Evolutionary conservation across 371 early-diverging fungal genomes (phyloP).

Genomic region (Rhizomucor miehei): DNA sequence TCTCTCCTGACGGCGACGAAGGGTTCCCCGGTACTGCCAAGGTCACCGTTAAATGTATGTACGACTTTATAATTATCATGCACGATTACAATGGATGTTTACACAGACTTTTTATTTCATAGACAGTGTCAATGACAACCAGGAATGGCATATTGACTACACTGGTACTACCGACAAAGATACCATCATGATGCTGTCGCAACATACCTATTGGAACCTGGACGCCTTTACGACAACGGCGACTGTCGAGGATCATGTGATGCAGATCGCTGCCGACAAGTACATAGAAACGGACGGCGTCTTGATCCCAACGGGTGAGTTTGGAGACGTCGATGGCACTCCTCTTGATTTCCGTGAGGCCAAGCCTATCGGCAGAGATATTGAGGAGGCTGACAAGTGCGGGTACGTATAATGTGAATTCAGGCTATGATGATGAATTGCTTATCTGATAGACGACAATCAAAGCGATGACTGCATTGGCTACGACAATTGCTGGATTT

Average conservation of each 20-base stretch:
- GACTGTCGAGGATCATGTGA: slow-evolving; percentile 20
- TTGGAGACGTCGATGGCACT: slow-evolving; percentile 13
- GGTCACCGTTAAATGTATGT: slow-evolving; percentile 15
- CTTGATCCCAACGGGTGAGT: slow-evolving; percentile 17
- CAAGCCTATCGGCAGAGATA: slow-evolving; percentile 20
- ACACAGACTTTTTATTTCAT: background rate
- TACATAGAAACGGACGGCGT: slow-evolving; percentile 13
- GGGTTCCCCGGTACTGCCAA: slow-evolving; percentile 22
- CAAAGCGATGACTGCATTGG: slow-evolving; percentile 17
- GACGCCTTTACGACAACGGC: slow-evolving; percentile 18
- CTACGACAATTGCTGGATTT: slow-evolving; percentile 33
- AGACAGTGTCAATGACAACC: slow-evolving; percentile 18
- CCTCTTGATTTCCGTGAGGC: slow-evolving; percentile 17
- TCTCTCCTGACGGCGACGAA: slow-evolving; percentile 18
- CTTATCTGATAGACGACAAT: background rate
- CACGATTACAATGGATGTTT: background rate
- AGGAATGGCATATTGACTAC: slow-evolving; percentile 20
- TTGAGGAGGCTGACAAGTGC: slow-evolving; percentile 14
- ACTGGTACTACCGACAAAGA: slow-evolving; percentile 14
- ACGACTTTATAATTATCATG: too few relatives aligned
- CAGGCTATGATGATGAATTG: background rate
- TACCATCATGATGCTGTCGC: slow-evolving; percentile 20
- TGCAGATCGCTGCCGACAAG: slow-evolving; percentile 21
- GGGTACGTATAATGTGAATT: slow-evolving; percentile 5
- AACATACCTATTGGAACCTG: slow-evolving; percentile 21